These are phyloP conservation scores for Chalciporus piperatus DNA, from an alignment of 768 basidiomycete genomes.

Conservation along the genomic window DNA sequence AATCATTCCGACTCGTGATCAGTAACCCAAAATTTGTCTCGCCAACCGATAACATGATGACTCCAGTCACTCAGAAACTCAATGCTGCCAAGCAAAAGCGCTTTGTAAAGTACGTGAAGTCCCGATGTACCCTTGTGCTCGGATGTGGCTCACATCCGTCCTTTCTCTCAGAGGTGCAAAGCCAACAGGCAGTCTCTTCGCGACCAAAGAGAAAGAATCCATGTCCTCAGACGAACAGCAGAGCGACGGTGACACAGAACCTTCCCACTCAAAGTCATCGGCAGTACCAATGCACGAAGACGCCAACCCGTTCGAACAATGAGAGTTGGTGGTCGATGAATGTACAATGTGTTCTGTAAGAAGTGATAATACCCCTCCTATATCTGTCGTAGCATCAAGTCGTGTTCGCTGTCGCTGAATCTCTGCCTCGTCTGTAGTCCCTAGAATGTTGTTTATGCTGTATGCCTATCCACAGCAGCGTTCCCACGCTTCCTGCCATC, in stretches of 20 bases:
- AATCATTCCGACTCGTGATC: constrained; percentile 12
- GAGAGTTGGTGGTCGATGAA: neutral
- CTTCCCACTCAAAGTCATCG: constrained; percentile 30
- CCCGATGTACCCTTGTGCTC: neutral
- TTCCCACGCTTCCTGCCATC: constrained; percentile 27
- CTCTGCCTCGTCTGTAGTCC: constrained; percentile 21
- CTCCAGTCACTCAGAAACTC: constrained; percentile 90
- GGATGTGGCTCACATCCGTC: constrained; percentile 1
- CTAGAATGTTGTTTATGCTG: constrained; percentile 19
- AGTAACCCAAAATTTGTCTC: constrained; percentile 90
- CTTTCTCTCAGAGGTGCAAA: constrained; percentile 48
- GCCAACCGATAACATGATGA: constrained; percentile 94
- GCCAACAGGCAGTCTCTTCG: constrained; percentile 59
- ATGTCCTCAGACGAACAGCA: constrained; percentile 30
- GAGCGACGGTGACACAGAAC: constrained; percentile 37
- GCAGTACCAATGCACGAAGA: constrained; percentile 45
- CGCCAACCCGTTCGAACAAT: constrained; percentile 65
- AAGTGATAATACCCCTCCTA: constrained; percentile 19
- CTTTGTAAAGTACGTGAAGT: constrained; percentile 71
- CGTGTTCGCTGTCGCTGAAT: constrained; percentile 30
- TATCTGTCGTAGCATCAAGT: constrained; percentile 23
- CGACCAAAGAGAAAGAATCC: constrained; percentile 35
- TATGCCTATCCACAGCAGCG: constrained; percentile 15
- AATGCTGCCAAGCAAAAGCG: constrained; percentile 90
- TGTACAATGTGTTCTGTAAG: constrained; percentile 24